Evolutionary conservation across 441 rosid genomes (phyloP), one percentile per base, ranked within the genome.

Genomic region (Arabidopsis lyrata): DNA sequence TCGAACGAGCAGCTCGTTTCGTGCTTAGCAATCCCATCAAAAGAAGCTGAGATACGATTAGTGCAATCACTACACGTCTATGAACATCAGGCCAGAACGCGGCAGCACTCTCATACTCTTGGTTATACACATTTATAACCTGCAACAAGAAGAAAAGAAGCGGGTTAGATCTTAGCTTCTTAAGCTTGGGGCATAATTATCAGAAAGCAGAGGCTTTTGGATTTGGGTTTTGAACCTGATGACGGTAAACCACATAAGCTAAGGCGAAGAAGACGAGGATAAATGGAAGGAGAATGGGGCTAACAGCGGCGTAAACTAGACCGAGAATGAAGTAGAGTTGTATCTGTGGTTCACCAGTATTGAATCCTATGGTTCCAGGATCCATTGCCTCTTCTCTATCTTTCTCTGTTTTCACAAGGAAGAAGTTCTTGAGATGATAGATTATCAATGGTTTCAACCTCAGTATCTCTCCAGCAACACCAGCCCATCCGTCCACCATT

Each of bases 401-500:
- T 81, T 90, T 95, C 68, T 89, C 97, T 4, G 99, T 95, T 81
- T 95, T 95, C 72, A 92, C 99, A 79, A 92, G 36, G 82, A 95
- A 86, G 65, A 82, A 86, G 57, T 80, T 92, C 75, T 95, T 95
- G 68, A 95, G 73, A 85, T 90, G 99, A 74, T 85, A 92, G 55
- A 95, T 86, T 72, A 95, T 82, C 76, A 95, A 82, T 4, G 97
- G 91, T 76, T 88, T 95, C 76, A 95, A 66, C 84, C 94, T 84
- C 27, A 95, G 64, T 72, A 92, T 92, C 82, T 95, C 99, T 39
- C 83, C 97, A 8, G 99, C 99, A 36, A 89, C 90, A 57, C 99
- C 98, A 42, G 99, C 99, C 99, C 99, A 95, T 44, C 99, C 99
- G 39, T 90, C 99, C 36, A 94, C 99, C 99, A 94, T 94, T 50